Evolutionary conservation across 768 basidiomycete species (phyloP).

Genomic region (Leccinum subtestaceum): DNA sequence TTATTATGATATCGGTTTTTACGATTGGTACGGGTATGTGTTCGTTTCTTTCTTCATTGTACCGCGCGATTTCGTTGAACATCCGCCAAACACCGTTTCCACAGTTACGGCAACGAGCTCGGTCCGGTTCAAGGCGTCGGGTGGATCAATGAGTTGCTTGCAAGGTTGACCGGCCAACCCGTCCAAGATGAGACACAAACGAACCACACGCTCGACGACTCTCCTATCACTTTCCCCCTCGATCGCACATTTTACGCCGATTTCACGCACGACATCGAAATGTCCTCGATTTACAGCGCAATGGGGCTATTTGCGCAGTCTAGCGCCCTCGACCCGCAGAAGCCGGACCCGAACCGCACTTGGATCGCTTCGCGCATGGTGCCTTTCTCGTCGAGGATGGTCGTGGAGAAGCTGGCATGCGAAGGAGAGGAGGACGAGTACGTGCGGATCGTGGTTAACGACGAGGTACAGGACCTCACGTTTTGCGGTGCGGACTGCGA

Average conservation of each 20-base stretch:
- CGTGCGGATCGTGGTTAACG: conserved; percentile 32
- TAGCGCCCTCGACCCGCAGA: conserved; percentile 15
- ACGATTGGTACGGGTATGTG: conserved; percentile 60
- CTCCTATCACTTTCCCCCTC: conserved; percentile 69
- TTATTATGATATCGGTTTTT: conserved; percentile 66
- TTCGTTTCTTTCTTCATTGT: background rate
- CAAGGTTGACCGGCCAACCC: conserved; percentile 61
- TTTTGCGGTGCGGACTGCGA: background rate
- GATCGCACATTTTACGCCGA: conserved; percentile 66
- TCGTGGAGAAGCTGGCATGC: conserved; percentile 61
- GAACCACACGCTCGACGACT: conserved; percentile 66
- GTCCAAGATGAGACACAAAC: conserved; percentile 73
- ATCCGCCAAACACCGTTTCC: background rate
- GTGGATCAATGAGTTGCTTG: conserved; percentile 82
- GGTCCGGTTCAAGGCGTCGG: conserved; percentile 81
- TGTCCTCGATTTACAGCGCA: conserved; percentile 69
- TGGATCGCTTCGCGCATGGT: conserved; percentile 60
- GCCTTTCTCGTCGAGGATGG: conserved; percentile 70
- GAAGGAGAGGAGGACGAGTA: conserved; percentile 34
- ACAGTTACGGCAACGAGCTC: conserved; percentile 62
- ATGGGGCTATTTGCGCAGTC: conserved; percentile 49
- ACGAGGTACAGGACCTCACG: background rate
- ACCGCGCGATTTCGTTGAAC: background rate
- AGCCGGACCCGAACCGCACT: conserved; percentile 25
- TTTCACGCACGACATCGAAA: conserved; percentile 83